Evolutionary conservation across 768 basidiomycete genomes (phyloP).

Genomic region (Mycena albidolilacea): DNA sequence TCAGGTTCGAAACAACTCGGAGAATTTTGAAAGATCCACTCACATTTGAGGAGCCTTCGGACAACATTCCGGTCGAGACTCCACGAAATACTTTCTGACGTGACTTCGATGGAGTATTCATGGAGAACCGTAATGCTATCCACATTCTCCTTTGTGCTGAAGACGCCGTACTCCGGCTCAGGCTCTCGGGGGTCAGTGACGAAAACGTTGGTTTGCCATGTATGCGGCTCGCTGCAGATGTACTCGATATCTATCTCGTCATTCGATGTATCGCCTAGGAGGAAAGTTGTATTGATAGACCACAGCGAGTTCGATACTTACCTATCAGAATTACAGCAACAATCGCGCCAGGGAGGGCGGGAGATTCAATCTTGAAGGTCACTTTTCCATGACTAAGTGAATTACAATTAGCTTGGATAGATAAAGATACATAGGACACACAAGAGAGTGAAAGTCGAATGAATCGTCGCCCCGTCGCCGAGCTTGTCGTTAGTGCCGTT

Average conservation of each 20-base stretch:
- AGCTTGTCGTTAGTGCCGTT: constrained; percentile 50
- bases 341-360: constrained; percentile 53
- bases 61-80: constrained; percentile 53
- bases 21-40: background rate
- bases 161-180: constrained; percentile 54
- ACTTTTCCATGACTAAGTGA: constrained; percentile 52
- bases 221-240: constrained; percentile 52
- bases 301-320: constrained; percentile 30
- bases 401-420: background rate
- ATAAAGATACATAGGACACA: constrained; percentile 28
- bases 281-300: background rate
- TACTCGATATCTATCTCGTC: constrained; percentile 63
- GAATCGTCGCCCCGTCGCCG: constrained; percentile 53
- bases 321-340: constrained; percentile 59
- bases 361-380: constrained; percentile 51
- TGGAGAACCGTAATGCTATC: constrained; percentile 44
- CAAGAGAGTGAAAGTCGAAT: constrained; percentile 52
- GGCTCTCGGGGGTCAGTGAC: constrained; percentile 48
- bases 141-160: constrained; percentile 51
- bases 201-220: constrained; percentile 62
- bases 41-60: constrained; percentile 50
- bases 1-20: background rate
- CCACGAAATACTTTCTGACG: constrained; percentile 55
- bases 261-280: constrained; percentile 32
- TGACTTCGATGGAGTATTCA: constrained; percentile 59